Evolutionary conservation across 2,329 filamentous ascomycete genomes (phyloP).

Genomic region (Penicillium sp.): DNA sequence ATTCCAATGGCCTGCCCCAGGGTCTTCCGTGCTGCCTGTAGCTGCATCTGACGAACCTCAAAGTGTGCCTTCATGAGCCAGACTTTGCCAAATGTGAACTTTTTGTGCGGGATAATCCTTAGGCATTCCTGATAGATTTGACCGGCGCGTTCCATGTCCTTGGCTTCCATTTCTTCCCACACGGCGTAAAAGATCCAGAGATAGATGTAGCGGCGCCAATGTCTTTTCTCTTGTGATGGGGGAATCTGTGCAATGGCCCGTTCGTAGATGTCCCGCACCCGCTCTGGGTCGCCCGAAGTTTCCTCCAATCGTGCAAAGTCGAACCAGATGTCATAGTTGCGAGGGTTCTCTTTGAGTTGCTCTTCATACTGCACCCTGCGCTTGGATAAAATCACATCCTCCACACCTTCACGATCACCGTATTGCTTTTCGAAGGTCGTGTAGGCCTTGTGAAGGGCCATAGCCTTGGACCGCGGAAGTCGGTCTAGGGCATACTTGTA

Average conservation of each 20-base stretch:
- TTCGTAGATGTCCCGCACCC: constrained; percentile 90
- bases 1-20: constrained; percentile 86
- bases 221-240: constrained; percentile 91
- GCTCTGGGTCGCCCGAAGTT: constrained; percentile 73
- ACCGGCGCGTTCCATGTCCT: constrained; percentile 72
- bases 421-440: constrained; percentile 98
- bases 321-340: constrained; percentile 97
- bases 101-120: constrained; percentile 86
- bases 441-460: constrained; percentile 84
- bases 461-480: constrained; percentile 81
- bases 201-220: constrained; percentile 97
- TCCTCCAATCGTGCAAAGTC: constrained; percentile 93
- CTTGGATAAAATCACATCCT: constrained; percentile 94
- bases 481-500: constrained; percentile 96
- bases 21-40: constrained; percentile 79
- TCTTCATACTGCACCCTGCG: constrained; percentile 91
- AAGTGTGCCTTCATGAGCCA: constrained; percentile 95
- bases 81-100: constrained; percentile 95
- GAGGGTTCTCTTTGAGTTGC: constrained; percentile 86
- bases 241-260: constrained; percentile 92
- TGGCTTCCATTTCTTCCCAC: constrained; percentile 86
- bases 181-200: constrained; percentile 97
- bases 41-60: constrained; percentile 80
- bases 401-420: constrained; percentile 86
- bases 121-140: constrained; percentile 91